These are phyloP conservation scores for Phialocephala subalpina DNA, from an alignment of 2,329 filamentous ascomycete genomes.

Conservation along the genomic window DNA sequence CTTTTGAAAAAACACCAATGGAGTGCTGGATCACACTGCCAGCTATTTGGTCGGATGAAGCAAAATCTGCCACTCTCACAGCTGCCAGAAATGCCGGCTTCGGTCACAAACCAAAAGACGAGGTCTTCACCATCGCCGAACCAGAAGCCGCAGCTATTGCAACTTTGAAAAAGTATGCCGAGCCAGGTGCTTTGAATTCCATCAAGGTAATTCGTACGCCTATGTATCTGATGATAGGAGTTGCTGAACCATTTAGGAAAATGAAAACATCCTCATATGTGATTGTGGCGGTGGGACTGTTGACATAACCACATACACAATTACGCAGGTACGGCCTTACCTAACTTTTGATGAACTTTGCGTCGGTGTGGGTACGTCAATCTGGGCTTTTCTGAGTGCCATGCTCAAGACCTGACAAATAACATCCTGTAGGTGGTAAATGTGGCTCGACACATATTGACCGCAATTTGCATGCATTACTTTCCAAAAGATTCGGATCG, in stretches of 20 bases:
- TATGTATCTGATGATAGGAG: background rate
- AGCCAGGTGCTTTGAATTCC: conserved; percentile 17
- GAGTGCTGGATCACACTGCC: conserved; percentile 38
- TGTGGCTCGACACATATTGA: conserved; percentile 39
- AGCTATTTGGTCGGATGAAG: conserved; percentile 38
- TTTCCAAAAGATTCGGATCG: conserved; percentile 33
- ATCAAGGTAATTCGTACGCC: conserved; percentile 22
- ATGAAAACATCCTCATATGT: conserved; percentile 36
- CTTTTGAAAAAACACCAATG: conserved; percentile 30
- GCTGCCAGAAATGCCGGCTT: conserved; percentile 37
- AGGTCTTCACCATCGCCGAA: conserved; percentile 35
- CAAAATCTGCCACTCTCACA: conserved; percentile 33
- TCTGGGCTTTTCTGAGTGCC: background rate
- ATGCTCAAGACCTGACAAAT: background rate
- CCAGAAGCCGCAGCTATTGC: conserved; percentile 39
- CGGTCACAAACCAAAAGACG: conserved; percentile 23
- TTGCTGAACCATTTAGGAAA: conserved; percentile 11
- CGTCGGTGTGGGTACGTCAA: conserved; percentile 29
- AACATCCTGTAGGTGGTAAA: conserved; percentile 35
- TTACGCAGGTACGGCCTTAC: conserved; percentile 27
- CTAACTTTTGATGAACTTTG: conserved; percentile 35
- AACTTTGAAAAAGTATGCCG: conserved; percentile 24
- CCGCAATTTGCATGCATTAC: conserved; percentile 35
- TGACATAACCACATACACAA: conserved; percentile 38
- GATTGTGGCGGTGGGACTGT: conserved; percentile 40